phyloP scores from a whole-genome alignment of 208 protist species.

The Zelonia costaricensis region DNA sequence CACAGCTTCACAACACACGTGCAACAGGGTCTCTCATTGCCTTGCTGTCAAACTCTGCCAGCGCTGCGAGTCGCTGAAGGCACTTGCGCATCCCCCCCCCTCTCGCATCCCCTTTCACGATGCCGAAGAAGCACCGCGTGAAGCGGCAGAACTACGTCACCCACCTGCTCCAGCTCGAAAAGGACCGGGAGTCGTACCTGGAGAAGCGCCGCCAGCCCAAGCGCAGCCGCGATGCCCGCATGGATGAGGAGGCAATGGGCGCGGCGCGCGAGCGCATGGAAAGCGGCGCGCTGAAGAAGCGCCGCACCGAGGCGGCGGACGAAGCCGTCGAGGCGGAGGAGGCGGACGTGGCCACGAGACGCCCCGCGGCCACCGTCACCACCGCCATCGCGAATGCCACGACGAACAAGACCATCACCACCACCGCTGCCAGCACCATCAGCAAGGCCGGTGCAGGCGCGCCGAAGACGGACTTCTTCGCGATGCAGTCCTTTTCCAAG shows the following conservation, averaged over 20 bases:
- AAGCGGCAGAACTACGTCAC: slow-evolving; percentile 87
- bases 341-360: not conserved
- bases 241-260: slow-evolving; percentile 41
- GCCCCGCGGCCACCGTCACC: not conserved
- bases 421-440: not conserved
- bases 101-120: slow-evolving; percentile 14
- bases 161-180: slow-evolving; percentile 67
- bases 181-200: slow-evolving; percentile 74
- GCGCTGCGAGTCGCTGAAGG: not conserved
- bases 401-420: no score
- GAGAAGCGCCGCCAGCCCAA: slow-evolving; percentile 69
- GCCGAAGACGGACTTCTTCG: slow-evolving; percentile 10
- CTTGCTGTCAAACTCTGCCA: not conserved
- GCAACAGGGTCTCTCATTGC: no score
- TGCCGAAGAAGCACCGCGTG: slow-evolving; percentile 90
- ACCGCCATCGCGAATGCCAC: no score
- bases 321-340: not conserved
- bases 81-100: not conserved
- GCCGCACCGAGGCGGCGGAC: slow-evolving; percentile 19
- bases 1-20: no score
- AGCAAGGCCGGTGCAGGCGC: not conserved
- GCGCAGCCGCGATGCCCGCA: slow-evolving; percentile 54
- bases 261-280: slow-evolving; percentile 20
- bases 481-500: slow-evolving; percentile 9
- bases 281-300: slow-evolving; percentile 20